A percentile compares a stretch with the other conserved stretches of the same genome.
phyloP scores from a whole-genome alignment of 306 rosid species.

The Corylus avellana region DNA sequence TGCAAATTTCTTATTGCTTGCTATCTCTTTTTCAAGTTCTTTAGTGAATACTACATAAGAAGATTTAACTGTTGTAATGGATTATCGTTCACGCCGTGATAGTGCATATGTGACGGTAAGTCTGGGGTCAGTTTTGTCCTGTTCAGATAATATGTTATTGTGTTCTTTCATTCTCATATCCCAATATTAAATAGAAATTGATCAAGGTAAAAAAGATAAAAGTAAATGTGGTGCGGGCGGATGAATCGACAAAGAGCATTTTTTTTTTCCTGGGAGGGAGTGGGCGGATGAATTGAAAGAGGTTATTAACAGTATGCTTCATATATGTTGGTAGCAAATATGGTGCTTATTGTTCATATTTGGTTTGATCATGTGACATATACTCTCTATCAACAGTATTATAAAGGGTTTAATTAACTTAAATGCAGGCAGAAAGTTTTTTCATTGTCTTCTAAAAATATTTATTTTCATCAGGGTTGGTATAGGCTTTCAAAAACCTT shows the following conservation, averaged over 20 bases:
- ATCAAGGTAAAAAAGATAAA: neutral
- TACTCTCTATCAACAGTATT: neutral
- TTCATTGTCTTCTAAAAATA: neutral
- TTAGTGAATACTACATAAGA: neutral
- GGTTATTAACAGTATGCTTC: neutral
- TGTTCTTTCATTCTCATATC: neutral
- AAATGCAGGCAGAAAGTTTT: neutral
- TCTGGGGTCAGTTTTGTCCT: neutral
- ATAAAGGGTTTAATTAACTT: neutral
- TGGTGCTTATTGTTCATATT: neutral
- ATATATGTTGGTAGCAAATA: neutral
- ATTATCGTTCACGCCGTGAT: neutral
- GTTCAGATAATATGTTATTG: neutral
- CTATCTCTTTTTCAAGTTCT: neutral
- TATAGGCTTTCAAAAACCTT: conserved; percentile 31
- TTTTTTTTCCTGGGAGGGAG: too few species aligned
- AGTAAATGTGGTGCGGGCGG: too few species aligned
- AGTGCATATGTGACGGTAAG: neutral
- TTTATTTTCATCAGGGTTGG: conserved; percentile 24
- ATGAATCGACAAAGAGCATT: too few species aligned
- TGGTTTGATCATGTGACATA: neutral
- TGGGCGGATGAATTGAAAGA: neutral
- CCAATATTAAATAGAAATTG: neutral
- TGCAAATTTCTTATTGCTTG: neutral
- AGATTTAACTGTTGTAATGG: neutral